phyloP scores from a whole-genome alignment of 176 grass and related monocot species.

The Aechmea fasciata region DNA sequence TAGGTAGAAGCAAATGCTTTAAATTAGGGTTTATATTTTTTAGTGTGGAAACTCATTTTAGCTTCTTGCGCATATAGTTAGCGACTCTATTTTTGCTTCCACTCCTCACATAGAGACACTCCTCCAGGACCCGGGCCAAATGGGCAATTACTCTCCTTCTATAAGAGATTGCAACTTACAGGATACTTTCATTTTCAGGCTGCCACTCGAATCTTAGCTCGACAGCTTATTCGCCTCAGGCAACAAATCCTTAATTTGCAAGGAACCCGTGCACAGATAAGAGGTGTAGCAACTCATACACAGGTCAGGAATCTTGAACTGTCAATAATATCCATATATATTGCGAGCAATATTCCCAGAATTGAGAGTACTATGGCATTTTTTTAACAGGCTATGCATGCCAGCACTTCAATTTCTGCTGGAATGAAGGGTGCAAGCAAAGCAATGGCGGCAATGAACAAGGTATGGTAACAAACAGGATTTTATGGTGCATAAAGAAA shows the following conservation, averaged over 20 bases:
- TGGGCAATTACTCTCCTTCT: too few relatives aligned
- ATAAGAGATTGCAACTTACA: background rate
- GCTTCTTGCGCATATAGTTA: too few relatives aligned
- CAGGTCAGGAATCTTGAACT: conserved; percentile 32
- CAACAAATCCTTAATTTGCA: conserved; percentile 98
- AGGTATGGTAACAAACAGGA: conserved; percentile 41
- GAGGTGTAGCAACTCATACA: conserved; percentile 95
- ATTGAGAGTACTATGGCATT: background rate
- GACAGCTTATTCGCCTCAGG: conserved; percentile 80
- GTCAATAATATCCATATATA: background rate
- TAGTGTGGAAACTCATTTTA: too few relatives aligned
- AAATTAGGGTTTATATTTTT: too few relatives aligned
- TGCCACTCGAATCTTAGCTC: conserved; percentile 91
- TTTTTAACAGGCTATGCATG: conserved; percentile 75
- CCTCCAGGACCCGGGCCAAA: too few relatives aligned
- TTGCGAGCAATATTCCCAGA: background rate
- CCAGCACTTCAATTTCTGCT: conserved; percentile 94
- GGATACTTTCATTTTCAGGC: conserved; percentile 32
- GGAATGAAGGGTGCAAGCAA: conserved; percentile 99
- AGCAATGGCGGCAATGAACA: conserved; percentile 99
- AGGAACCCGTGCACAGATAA: conserved; percentile 86
- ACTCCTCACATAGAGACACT: too few relatives aligned
- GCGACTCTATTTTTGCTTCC: too few relatives aligned
- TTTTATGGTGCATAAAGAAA: conserved; percentile 14
- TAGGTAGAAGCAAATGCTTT: too few relatives aligned